Percentiles rank a stretch among this genome's conserved stretches.
phyloP scores from a whole-genome alignment of 805 yeast genomes.

The Ogataea henricii region DNA sequence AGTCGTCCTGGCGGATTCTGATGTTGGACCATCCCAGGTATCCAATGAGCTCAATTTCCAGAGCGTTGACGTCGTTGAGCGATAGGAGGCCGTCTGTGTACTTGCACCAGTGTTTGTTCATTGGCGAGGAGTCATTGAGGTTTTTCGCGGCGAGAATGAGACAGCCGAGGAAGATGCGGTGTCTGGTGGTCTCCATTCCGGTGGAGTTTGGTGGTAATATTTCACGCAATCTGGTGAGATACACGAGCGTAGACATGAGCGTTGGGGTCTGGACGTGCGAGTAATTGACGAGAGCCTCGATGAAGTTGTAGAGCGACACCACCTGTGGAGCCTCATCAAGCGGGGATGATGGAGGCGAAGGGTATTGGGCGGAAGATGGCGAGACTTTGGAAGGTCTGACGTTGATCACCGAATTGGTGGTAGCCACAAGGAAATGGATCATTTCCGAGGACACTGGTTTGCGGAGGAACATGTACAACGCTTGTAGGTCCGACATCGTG shows the following conservation, averaged over 20 bases:
- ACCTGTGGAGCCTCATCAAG: conserved; percentile 26
- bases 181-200: conserved; percentile 92
- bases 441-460: conserved; percentile 58
- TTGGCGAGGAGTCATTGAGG: conserved; percentile 90
- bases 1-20: conserved; percentile 67
- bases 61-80: conserved; percentile 79
- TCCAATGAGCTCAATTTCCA: conserved; percentile 84
- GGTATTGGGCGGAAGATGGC: conserved; percentile 20
- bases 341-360: conserved; percentile 45
- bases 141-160: conserved; percentile 89
- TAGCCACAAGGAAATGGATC: conserved; percentile 58
- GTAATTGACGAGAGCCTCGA: conserved; percentile 67
- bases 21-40: conserved; percentile 82
- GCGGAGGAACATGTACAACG: conserved; percentile 54
- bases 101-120: conserved; percentile 94
- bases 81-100: conserved; percentile 86
- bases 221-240: conserved; percentile 72
- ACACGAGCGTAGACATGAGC: conserved; percentile 87
- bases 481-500: conserved; percentile 46
- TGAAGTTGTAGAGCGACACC: conserved; percentile 62
- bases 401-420: conserved; percentile 58
- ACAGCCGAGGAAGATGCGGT: conserved; percentile 87
- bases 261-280: conserved; percentile 96
- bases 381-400: conserved; percentile 38
- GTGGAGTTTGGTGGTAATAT: conserved; percentile 83